Evolutionary conservation across 1,284 basidiomycete species (phyloP).

Genomic region (Rhodofomes roseus): DNA sequence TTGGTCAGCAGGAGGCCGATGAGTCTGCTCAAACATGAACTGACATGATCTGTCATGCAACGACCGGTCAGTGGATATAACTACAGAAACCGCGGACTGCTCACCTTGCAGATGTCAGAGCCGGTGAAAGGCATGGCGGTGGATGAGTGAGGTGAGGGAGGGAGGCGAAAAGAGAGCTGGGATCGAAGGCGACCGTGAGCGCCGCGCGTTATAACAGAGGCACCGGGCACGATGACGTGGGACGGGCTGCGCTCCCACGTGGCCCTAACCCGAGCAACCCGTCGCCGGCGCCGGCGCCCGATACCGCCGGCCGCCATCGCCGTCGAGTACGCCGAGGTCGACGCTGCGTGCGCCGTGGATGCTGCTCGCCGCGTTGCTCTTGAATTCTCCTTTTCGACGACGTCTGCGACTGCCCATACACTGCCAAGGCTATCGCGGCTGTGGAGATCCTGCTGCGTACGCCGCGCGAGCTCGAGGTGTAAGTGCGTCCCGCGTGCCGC

Average conservation of each 20-base stretch:
- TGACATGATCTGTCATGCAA: slow-evolving; percentile 28
- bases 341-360: background rate
- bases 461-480: background rate
- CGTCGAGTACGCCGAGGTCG: background rate
- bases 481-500: background rate
- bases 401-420: background rate
- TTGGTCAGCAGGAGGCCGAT: background rate
- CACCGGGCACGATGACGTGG: slow-evolving; percentile 6
- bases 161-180: slow-evolving; percentile 11
- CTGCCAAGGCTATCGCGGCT: background rate
- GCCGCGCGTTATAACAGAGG: slow-evolving; percentile 2
- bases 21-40: slow-evolving; percentile 6
- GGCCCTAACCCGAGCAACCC: background rate
- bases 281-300: background rate
- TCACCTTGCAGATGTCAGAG: slow-evolving; percentile 73
- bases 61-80: slow-evolving; percentile 1
- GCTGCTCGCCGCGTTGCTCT: background rate
- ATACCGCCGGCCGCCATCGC: background rate
- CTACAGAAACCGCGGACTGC: slow-evolving; percentile 2
- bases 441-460: background rate
- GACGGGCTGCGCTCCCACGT: background rate
- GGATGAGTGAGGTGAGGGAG: slow-evolving; percentile 7
- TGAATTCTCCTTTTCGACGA: background rate
- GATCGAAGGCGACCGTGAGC: background rate
- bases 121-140: slow-evolving; percentile 69